Conservation (phyloP, 2,329 filamentous ascomycete genomes). For the Cytospora paraplurivora region DNA sequence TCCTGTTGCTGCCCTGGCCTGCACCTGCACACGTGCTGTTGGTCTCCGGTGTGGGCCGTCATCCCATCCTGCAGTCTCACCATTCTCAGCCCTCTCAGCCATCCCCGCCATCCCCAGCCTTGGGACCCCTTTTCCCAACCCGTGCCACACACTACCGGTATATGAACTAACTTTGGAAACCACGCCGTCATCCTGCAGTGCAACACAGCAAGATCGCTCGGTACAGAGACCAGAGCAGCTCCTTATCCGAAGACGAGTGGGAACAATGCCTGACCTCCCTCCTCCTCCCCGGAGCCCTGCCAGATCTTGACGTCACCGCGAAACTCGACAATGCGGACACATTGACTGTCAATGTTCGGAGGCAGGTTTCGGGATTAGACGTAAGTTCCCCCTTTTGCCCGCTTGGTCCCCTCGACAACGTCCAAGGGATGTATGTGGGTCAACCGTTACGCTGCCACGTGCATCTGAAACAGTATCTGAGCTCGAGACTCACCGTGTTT, state of each 20-base stretch:
- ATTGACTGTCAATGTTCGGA: conserved; percentile 65
- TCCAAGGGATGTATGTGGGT: background rate
- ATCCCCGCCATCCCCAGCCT: background rate
- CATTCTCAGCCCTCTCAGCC: conserved; percentile 45
- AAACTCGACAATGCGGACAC: conserved; percentile 54
- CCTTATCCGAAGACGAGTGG: conserved; percentile 68
- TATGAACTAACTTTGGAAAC: conserved; percentile 12
- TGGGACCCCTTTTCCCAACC: background rate
- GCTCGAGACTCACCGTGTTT: conserved; percentile 11
- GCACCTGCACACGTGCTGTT: background rate
- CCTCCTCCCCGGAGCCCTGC: conserved; percentile 50
- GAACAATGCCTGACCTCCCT: conserved; percentile 59
- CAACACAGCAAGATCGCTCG: conserved; percentile 57
- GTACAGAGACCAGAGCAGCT: conserved; percentile 55
- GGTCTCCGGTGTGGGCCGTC: conserved; percentile 10
- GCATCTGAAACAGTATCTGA: background rate
- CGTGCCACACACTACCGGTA: background rate
- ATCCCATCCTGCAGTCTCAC: conserved; percentile 36
- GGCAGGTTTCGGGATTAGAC: conserved; percentile 68
- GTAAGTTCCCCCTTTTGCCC: conserved; percentile 46
- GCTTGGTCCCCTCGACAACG: conserved; percentile 15
- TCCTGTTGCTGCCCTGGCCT: background rate
- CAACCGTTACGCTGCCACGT: background rate
- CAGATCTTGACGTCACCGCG: conserved; percentile 62
- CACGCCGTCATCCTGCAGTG: conserved; percentile 42